phyloP scores from a whole-genome alignment of 257 asterid species.

The Cordia subcordata region DNA sequence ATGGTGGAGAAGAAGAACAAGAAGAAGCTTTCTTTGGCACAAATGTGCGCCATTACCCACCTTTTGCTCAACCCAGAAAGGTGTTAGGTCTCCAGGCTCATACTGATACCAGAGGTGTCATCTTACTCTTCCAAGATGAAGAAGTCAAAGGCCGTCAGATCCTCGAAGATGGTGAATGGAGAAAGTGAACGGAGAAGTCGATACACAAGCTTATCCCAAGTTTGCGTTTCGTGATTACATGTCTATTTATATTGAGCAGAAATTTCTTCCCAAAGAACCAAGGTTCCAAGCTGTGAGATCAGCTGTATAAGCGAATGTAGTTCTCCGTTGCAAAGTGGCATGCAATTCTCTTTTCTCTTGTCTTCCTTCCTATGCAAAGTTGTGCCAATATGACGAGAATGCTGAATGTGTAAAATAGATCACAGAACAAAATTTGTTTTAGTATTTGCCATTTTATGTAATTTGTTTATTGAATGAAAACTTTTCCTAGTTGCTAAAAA shows the following conservation, averaged over 20 bases:
- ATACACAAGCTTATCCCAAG: slow-evolving; percentile 41
- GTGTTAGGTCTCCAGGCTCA: slow-evolving; percentile 75
- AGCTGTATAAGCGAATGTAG: background rate
- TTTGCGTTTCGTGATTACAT: slow-evolving; percentile 75
- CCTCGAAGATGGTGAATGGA: slow-evolving; percentile 58
- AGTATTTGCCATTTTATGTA: no score
- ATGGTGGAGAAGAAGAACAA: slow-evolving; percentile 26
- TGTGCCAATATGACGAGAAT: no score
- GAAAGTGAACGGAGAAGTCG: background rate
- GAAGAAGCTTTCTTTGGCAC: slow-evolving; percentile 68
- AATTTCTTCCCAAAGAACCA: slow-evolving; percentile 77
- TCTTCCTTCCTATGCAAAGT: no score
- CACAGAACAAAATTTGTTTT: no score
- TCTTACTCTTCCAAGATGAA: slow-evolving; percentile 79
- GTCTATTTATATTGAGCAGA: slow-evolving; percentile 63
- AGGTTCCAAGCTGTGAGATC: slow-evolving; percentile 70
- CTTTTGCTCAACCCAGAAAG: slow-evolving; percentile 64
- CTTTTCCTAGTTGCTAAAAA: no score
- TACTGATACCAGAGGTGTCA: slow-evolving; percentile 87
- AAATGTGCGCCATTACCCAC: slow-evolving; percentile 87
- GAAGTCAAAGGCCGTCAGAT: slow-evolving; percentile 68
- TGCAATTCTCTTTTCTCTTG: no score
- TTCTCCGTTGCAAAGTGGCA: no score
- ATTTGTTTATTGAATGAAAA: no score
- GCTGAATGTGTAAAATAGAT: no score